These are phyloP conservation scores for Bryoerythrophyllum caledonicum DNA, from an alignment of 225 moss, liverwort and hornwort species.

Conservation along the genomic window DNA sequence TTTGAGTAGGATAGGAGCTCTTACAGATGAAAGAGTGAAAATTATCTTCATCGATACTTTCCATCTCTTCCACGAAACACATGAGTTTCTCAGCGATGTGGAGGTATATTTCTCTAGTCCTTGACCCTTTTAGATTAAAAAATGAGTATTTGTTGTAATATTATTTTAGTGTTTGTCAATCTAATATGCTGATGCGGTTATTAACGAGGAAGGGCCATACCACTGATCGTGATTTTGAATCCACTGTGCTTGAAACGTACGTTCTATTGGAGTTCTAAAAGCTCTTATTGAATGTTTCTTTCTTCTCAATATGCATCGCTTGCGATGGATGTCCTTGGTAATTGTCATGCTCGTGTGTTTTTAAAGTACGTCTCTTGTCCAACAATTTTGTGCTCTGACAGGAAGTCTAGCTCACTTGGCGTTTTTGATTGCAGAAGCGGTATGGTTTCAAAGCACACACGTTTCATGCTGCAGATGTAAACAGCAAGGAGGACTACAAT, in stretches of 20 bases:
- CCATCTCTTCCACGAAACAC: slow-evolving; percentile 89
- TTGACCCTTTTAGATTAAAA: background rate
- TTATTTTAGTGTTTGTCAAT: background rate
- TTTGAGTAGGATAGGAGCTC: slow-evolving; percentile 65
- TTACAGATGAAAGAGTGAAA: slow-evolving; percentile 68
- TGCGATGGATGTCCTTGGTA: slow-evolving; percentile 20
- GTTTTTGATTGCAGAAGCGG: slow-evolving; percentile 58
- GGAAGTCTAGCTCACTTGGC: slow-evolving; percentile 2
- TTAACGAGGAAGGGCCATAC: background rate
- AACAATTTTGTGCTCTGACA: slow-evolving; percentile 1
- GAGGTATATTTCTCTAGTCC: slow-evolving; percentile 52
- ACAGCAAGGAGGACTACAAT: slow-evolving; percentile 76
- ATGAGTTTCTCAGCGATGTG: slow-evolving; percentile 62
- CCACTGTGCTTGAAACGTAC: background rate
- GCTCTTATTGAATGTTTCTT: background rate
- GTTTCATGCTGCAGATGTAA: slow-evolving; percentile 68
- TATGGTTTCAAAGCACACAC: slow-evolving; percentile 77
- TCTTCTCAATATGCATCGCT: background rate
- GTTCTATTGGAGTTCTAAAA: background rate
- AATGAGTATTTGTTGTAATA: background rate
- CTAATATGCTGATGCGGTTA: background rate
- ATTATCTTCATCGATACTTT: slow-evolving; percentile 91
- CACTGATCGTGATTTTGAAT: background rate
- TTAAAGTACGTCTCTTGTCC: background rate
- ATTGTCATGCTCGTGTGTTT: slow-evolving; percentile 6